Evolutionary conservation across 164 flowering plant species (phyloP), one percentile per base, ranked within the genome.

Genomic region (Magnolia officinalis): DNA sequence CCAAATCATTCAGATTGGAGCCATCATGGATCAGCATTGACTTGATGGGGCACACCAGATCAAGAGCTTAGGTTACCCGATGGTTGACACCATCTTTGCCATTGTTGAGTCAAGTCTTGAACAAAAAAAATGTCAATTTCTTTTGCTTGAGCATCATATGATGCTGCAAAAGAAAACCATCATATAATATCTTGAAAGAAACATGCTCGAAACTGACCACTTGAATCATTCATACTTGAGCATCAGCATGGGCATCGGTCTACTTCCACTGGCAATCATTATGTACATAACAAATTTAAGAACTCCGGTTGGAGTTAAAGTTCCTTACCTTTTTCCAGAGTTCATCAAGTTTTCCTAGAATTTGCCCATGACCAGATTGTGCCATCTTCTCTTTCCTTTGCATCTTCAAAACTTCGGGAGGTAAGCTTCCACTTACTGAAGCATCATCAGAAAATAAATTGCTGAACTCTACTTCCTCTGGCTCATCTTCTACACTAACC

Each of bases 271-370:
- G 9, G 9, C 67, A 64, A 64, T 20, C 13, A 20, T 18, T 64
- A 3, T 19, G 29, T 8, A 50, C 18, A 2, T 58, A 64, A 26
- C 69, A 74, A 74, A n/a, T 74, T 26, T 67, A 74, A 19, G 24
- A 65, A 73, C 67, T 1, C 21, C 0, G 50, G 63, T 64, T 64
- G 26, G 9, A 64, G 23, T 64, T n/a, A 21, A 64, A 64, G 67
- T 19, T 64, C 23, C 13, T 6, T 86, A 94, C 98, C 98, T 89
- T 91, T 85, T 87, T 92, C 97, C 96, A 90, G 72, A 94, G 85
- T 61, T 95, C 97, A 79, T 87, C 90, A 76, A 90, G 73, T 78
- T 85, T 89, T 76, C 87, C 91, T 51, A 85, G 71, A 80, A 82
- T 84, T 75, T 88, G 84, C 63, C 72, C 88, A 80, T 86, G 77